Evolutionary conservation across 768 basidiomycete genomes (phyloP), one percentile per base, ranked within the genome.

Genomic region (Leccinellum albellum): DNA sequence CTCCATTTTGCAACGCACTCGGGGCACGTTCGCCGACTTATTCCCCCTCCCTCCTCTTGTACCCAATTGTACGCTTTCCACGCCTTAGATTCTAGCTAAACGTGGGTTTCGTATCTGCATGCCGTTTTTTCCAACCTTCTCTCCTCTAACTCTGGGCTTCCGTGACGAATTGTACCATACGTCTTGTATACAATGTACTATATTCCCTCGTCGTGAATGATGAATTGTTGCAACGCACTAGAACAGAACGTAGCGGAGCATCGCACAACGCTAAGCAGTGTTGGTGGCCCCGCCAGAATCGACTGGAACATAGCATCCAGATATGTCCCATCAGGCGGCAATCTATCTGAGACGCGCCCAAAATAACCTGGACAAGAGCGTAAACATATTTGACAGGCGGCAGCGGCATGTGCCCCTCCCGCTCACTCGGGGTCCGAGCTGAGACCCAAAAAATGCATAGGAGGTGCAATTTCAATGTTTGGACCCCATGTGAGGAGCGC

Each of bases 161-260:
- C 35, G 40, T 26, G 47, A 44, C 28, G 23, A n/a, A n/a, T 21
- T 26, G 55, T 56, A 49, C 26, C 46, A 57, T 57, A 32, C 47
- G 33, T 50, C 59, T 12, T 24, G 28, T 50, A 17, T 29, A 55
- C 12, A 29, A 62, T 46, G 40, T 50, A 61, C 35, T n/a, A 45
- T 8, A 10, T 20, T n/a, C 21, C 42, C 42, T 42, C 24, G 21
- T 42, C 20, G 20, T 21, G n/a, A 32, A 31, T 28, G 2, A 48
- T 37, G 17, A n/a, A 37, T 37, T n/a, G 15, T n/a, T 9, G 35
- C 17, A 9, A 37, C 35, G n/a, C 17, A 9, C 14, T 4, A 37
- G 35, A 48, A 48, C 17, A 33, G 33, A 33, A 14, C 33, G 33
- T 17, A 35, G 33, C 35, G 17, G 9, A 37, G 17, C 35, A 37